Conservation (phyloP, 805 yeast genomes). For the Zygosaccharomyces pseudorouxii region DNA sequence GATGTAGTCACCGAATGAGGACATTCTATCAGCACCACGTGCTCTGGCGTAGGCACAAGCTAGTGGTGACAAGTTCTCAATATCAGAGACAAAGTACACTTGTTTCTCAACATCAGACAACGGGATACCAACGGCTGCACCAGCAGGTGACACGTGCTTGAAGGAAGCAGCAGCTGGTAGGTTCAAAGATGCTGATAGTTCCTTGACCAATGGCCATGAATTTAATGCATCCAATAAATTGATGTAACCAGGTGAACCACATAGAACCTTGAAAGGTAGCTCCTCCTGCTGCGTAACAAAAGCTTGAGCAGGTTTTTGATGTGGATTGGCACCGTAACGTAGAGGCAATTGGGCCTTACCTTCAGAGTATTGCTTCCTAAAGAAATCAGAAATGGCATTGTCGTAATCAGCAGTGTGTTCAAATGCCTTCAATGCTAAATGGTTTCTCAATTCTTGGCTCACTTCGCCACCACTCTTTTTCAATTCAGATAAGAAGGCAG, state of each 20-base stretch:
- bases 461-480: constrained; percentile 56
- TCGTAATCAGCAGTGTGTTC: constrained; percentile 99
- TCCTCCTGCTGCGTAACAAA: constrained; percentile 77
- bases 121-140: constrained; percentile 96
- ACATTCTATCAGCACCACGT: constrained; percentile 99
- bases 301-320: constrained; percentile 99
- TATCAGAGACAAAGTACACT: constrained; percentile 90
- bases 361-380: constrained; percentile 95
- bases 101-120: constrained; percentile 87
- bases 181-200: constrained; percentile 86
- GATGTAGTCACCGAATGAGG: constrained; percentile 97
- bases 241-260: constrained; percentile 97
- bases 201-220: constrained; percentile 98
- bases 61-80: constrained; percentile 90
- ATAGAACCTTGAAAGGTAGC: constrained; percentile 87
- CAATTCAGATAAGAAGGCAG: constrained; percentile 79
- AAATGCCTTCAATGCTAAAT: constrained; percentile 90
- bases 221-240: constrained; percentile 94
- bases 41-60: constrained; percentile 99
- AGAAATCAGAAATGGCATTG: constrained; percentile 90
- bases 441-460: constrained; percentile 68
- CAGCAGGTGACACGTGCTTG: constrained; percentile 99
- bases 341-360: constrained; percentile 83
- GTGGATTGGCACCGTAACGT: constrained; percentile 98
- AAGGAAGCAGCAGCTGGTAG: constrained; percentile 98